Base-by-base conservation (phyloP, 192 early-diverging fungal species). In the Podila minutissima region DNA sequence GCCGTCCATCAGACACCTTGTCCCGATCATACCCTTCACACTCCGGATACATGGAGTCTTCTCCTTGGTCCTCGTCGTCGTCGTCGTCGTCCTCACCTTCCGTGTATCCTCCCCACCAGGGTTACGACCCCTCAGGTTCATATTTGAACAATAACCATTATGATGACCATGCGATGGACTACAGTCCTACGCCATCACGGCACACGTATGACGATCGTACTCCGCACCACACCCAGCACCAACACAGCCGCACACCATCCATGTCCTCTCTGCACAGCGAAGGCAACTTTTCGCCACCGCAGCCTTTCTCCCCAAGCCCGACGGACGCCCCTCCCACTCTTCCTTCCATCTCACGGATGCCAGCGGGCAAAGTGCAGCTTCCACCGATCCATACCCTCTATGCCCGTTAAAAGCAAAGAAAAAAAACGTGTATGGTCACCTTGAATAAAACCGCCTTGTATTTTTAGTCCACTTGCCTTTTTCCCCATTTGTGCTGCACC, bases 191-290 rank as follows among this genome's bases (percentile, higher is more conserved):
- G 15, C 41, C 41, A 46, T 46, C 41, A 12, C 11, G 41, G 15
- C 41, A 46, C 15, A 11, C 41, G 3, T 46, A 55, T 22, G n/a
- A 22, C n/a, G n/a, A 55, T 0, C n/a, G 24, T 55, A 9, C 53
- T 6, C 20, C 53, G 1, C 20, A 19, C 15, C 19, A 55, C 22
- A 12, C 20, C 9, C 28, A 31, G 8, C 7, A 33, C 8, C 41
- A 57, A 9, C 69, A 71, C 31, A 77, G 75, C 22, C 63, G 75
- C 5, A 77, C 75, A 11, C 75, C 75, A 7, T 77, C 75, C 58
- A 77, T 71, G 68, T 71, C 75, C 4, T 77, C 75, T 10, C 75
- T 66, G 33, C 69, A 77, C 33, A 77, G 75, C 12, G 75, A 77
- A 19, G 63, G 64, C 33, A 71, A 66, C 9, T 59, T 71, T 31